Evolutionary conservation across 1,284 basidiomycete genomes (phyloP).

Genomic region (Boletus semigastroideus): DNA sequence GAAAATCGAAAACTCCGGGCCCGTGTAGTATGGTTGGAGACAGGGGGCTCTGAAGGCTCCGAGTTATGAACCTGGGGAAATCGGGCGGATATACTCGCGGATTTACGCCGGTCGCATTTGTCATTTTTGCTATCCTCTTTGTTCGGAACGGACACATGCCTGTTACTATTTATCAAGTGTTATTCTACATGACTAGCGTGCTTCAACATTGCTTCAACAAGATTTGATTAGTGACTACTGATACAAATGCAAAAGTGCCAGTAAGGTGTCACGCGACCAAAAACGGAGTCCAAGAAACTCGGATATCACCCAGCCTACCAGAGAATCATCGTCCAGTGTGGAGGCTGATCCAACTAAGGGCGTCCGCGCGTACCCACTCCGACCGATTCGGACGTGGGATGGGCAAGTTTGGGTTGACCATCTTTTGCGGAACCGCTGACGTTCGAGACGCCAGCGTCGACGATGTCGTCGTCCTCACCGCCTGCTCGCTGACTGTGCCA

Average conservation of each 20-base stretch:
- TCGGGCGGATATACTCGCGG: slow-evolving; percentile 8
- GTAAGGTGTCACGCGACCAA: not conserved
- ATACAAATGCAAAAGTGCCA: slow-evolving; percentile 13
- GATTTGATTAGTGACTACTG: slow-evolving; percentile 17
- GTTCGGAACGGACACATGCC: slow-evolving; percentile 14
- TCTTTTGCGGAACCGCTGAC: slow-evolving; percentile 40
- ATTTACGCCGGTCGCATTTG: slow-evolving; percentile 5
- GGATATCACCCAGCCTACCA: slow-evolving; percentile 6
- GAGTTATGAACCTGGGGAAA: slow-evolving; percentile 30
- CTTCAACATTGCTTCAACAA: not conserved
- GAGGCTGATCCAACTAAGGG: slow-evolving; percentile 25
- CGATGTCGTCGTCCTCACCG: not conserved
- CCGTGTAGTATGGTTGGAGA: slow-evolving; percentile 35
- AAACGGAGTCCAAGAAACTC: not conserved
- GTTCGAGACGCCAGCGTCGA: slow-evolving; percentile 5
- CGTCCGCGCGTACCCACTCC: slow-evolving; percentile 57
- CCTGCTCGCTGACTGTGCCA: not conserved
- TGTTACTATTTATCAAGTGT: slow-evolving; percentile 8
- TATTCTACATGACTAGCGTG: slow-evolving; percentile 1
- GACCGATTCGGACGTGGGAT: slow-evolving; percentile 49
- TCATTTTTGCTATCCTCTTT: slow-evolving; percentile 9
- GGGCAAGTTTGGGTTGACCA: slow-evolving; percentile 52
- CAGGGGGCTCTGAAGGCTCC: slow-evolving; percentile 36
- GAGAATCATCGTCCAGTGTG: slow-evolving; percentile 15
- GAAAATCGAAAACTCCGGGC: slow-evolving; percentile 38